Conservation (phyloP, 2,329 filamentous ascomycete species). For the Xylariaceae sp. region DNA sequence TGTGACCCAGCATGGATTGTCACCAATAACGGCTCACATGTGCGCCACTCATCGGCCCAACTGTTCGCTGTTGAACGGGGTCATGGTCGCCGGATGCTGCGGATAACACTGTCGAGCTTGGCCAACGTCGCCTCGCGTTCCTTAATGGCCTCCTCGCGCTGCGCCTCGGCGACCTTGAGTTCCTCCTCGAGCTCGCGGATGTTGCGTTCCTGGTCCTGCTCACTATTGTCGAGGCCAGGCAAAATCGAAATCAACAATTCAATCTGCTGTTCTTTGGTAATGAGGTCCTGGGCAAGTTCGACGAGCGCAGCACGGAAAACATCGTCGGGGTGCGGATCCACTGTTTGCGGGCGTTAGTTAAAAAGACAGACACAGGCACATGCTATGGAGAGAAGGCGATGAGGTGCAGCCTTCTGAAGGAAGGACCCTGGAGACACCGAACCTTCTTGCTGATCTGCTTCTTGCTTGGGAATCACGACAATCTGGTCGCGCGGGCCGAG, state of each 20-base stretch:
- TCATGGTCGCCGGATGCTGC: conserved; percentile 48
- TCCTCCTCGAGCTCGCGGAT: conserved; percentile 62
- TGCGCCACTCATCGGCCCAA: background rate
- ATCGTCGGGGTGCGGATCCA: conserved; percentile 57
- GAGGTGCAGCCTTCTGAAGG: background rate
- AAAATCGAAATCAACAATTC: conserved; percentile 69
- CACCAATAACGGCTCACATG: no score
- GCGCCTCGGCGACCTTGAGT: conserved; percentile 56
- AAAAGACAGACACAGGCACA: no score
- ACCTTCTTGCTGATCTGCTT: conserved; percentile 49
- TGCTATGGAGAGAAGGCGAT: background rate
- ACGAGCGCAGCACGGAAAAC: conserved; percentile 62
- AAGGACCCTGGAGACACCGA: conserved; percentile 6
- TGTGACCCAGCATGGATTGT: no score
- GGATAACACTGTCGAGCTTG: conserved; percentile 57
- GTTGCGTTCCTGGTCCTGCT: conserved; percentile 66
- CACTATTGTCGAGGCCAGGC: conserved; percentile 72
- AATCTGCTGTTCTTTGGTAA: conserved; percentile 78
- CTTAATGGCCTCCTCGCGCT: conserved; percentile 57
- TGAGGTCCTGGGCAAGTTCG: conserved; percentile 70
- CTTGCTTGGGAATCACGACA: conserved; percentile 49
- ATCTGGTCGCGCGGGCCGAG: conserved; percentile 55
- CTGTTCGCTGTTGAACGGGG: background rate
- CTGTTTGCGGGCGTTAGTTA: conserved; percentile 32
- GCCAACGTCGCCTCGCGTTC: conserved; percentile 58